Conservation (phyloP, 257 asterid species). For the Eustoma russellianum region DNA sequence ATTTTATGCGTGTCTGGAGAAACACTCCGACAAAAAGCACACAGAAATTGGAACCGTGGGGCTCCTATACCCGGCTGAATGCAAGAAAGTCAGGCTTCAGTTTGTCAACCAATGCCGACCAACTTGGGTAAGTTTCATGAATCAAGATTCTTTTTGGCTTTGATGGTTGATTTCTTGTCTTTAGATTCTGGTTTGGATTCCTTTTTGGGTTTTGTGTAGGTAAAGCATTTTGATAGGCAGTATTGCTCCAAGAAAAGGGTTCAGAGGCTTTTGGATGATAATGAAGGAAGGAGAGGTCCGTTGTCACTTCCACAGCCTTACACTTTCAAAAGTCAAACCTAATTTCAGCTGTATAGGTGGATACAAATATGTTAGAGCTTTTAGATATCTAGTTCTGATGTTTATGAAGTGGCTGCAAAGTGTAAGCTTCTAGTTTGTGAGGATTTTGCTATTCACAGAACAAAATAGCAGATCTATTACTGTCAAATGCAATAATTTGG, state of each 20-base stretch:
- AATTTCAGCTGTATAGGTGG: constrained; percentile 11
- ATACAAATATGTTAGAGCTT: background rate
- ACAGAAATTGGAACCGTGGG: constrained; percentile 81
- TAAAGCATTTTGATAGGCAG: constrained; percentile 94
- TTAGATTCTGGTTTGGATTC: background rate
- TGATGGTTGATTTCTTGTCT: background rate
- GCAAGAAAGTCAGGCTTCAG: constrained; percentile 60
- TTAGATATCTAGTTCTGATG: background rate
- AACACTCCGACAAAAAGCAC: constrained; percentile 59
- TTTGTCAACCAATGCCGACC: constrained; percentile 72
- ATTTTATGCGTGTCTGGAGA: constrained; percentile 78
- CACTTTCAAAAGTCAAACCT: constrained; percentile 39
- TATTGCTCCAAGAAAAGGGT: constrained; percentile 78
- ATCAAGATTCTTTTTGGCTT: background rate
- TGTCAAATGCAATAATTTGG: background rate
- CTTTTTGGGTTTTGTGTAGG: constrained; percentile 25
- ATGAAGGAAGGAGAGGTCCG: constrained; percentile 88
- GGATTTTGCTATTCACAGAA: background rate
- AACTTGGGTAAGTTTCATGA: constrained; percentile 61
- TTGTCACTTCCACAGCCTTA: constrained; percentile 70
- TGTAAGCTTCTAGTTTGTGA: background rate
- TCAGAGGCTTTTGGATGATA: constrained; percentile 87
- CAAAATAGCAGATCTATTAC: background rate
- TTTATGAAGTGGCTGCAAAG: background rate
- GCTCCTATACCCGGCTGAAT: constrained; percentile 75